A percentile compares a stretch with the other conserved stretches of the same genome.
Conservation (phyloP, 2,329 filamentous ascomycete species). For the Byssothecium circinans region DNA sequence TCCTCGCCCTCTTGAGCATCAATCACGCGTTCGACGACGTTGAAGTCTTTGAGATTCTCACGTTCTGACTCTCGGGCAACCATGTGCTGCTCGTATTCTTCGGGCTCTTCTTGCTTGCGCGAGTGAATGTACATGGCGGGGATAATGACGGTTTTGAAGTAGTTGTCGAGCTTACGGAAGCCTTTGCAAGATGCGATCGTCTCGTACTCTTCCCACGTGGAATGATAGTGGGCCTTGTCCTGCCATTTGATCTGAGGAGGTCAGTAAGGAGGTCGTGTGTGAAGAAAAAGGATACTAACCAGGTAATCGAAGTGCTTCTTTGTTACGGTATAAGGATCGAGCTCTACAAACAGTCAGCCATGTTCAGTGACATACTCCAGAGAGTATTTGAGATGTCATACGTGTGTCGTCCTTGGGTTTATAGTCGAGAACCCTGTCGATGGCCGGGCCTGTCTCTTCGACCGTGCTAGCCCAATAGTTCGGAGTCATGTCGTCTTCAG, state of each 20-base stretch:
- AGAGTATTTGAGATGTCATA: conserved; percentile 19
- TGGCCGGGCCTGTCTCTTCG: conserved; percentile 79
- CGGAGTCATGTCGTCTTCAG: conserved; percentile 65
- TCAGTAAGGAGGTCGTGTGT: conserved; percentile 12
- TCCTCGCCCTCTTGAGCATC: conserved; percentile 75
- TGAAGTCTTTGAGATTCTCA: conserved; percentile 86
- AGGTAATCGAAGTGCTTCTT: conserved; percentile 85
- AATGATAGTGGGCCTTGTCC: conserved; percentile 89
- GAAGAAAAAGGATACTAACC: conserved; percentile 42
- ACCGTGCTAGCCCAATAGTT: conserved; percentile 70
- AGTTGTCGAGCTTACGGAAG: conserved; percentile 89
- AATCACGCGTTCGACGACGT: conserved; percentile 90
- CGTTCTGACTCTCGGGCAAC: conserved; percentile 91
- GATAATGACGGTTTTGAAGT: conserved; percentile 80
- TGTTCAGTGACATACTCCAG: not conserved
- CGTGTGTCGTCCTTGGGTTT: conserved; percentile 67
- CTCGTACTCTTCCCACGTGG: conserved; percentile 87
- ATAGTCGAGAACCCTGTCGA: conserved; percentile 90
- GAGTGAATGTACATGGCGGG: conserved; percentile 71
- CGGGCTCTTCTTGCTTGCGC: conserved; percentile 64
- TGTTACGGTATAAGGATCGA: conserved; percentile 35
- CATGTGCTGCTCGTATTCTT: conserved; percentile 90
- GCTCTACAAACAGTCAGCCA: conserved; percentile 31
- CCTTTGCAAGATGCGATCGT: conserved; percentile 77
- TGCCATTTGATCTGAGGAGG: conserved; percentile 85